Evolutionary conservation across 306 rosid species (phyloP), one percentile per base, ranked within the genome.

Genomic region (Cyclanthera cordifolia): DNA sequence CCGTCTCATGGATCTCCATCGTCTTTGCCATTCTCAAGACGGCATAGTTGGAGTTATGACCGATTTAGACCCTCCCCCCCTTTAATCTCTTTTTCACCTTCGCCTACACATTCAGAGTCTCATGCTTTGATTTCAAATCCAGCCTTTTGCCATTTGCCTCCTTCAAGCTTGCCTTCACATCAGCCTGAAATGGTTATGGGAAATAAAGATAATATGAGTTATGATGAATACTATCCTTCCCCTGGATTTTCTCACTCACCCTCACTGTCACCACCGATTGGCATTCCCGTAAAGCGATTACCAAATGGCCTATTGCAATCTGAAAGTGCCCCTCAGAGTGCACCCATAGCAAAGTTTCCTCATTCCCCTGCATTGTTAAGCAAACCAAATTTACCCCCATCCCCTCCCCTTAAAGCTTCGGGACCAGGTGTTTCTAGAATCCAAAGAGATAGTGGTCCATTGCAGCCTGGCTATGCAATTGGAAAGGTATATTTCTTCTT

Each of bases 321-420:
- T 37, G 96, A 84, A 83, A 87, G 97, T 79, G 95, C 95, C 71
- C 92, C 96, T 0, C 85, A 69, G 52, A 79, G 78, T 60, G 87
- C 84, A 71, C 93, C 83, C 2, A 37, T 8, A 50, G 54, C 82
- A 69, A 80, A 84, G 79, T 76, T 58, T 72, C 78, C 76, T 53
- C 71, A 70, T 72, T 83, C 52, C 65, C 79, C 84, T 68, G 81
- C 75, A 67, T 74, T 70, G 13, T 70, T 72, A 64, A 80, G 73
- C 76, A 77, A 77, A 70, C 80, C 77, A 66, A 80, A 77, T 72
- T 72, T 89, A 70, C 90, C 90, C 28, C 84, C 88, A 16, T 88
- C 94, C 58, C 80, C 89, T 58, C 69, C 75, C 34, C 70, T 72
- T 25, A 72, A 72, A 59, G 37, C 53, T 48, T 25, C 23, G 19